Evolutionary conservation across 768 basidiomycete species (phyloP).

Genomic region (Mycena vitilis): DNA sequence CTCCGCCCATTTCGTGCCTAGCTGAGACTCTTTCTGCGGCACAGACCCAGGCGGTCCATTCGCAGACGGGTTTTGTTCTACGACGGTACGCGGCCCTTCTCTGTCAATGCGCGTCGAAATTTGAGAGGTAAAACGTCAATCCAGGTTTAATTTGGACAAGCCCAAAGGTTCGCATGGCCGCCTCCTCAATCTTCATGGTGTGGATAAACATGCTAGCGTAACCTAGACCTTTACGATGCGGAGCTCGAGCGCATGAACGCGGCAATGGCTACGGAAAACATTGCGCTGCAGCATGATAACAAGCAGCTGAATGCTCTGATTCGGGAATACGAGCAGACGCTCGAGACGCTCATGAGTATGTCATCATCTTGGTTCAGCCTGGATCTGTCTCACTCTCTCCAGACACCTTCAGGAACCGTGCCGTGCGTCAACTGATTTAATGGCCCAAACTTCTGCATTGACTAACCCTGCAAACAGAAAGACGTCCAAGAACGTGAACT

Average conservation of each 20-base stretch:
- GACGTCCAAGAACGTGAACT: slow-evolving; percentile 95
- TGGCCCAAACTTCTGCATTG: slow-evolving; percentile 21
- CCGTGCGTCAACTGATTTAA: slow-evolving; percentile 67
- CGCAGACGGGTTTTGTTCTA: slow-evolving; percentile 92
- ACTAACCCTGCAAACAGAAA: slow-evolving; percentile 61
- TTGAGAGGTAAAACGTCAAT: background rate
- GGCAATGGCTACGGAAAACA: slow-evolving; percentile 85
- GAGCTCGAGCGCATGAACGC: slow-evolving; percentile 92
- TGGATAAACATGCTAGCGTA: slow-evolving; percentile 30
- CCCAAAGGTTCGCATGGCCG: slow-evolving; percentile 68
- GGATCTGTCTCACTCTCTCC: slow-evolving; percentile 3
- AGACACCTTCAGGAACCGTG: slow-evolving; percentile 85
- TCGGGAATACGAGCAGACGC: slow-evolving; percentile 96
- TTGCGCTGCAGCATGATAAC: slow-evolving; percentile 89
- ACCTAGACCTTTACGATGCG: slow-evolving; percentile 86
- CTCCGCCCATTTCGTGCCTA: background rate
- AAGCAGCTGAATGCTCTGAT: slow-evolving; percentile 92
- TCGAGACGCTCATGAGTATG: slow-evolving; percentile 92
- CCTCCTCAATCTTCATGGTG: slow-evolving; percentile 9
- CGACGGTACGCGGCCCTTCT: slow-evolving; percentile 65
- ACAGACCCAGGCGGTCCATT: slow-evolving; percentile 88
- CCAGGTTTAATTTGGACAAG: slow-evolving; percentile 90
- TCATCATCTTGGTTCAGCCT: slow-evolving; percentile 12
- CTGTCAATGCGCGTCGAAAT: background rate
- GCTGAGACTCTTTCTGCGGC: slow-evolving; percentile 4